These are phyloP conservation scores for Carex parvula DNA, from an alignment of 176 grass and related monocot species.

Conservation along the genomic window DNA sequence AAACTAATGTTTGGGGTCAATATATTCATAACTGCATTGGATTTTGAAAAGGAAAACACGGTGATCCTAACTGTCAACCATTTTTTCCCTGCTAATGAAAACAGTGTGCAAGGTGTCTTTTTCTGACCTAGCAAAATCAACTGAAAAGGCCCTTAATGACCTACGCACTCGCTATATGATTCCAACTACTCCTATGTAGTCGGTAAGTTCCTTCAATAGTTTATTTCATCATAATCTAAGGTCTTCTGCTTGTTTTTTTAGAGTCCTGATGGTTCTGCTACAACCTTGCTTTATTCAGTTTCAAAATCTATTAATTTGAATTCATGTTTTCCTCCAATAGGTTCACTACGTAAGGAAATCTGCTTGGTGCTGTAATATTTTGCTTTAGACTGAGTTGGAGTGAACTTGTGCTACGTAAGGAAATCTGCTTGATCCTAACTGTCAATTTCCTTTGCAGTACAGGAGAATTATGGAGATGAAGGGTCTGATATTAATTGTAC, in stretches of 20 bases:
- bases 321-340: neutral
- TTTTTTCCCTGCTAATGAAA: neutral
- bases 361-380: neutral
- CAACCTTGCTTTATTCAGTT: neutral
- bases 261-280: neutral
- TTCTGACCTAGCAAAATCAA: constrained; percentile 38
- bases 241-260: no score
- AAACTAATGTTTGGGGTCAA: neutral
- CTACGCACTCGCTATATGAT: constrained; percentile 34
- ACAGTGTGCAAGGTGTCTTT: constrained; percentile 42
- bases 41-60: neutral
- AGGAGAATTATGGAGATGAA: neutral
- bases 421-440: no score
- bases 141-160: constrained; percentile 38
- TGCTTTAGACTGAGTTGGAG: neutral
- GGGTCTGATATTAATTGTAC: neutral
- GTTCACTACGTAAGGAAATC: neutral
- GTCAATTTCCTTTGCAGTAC: neutral
- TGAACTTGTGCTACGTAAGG: no score
- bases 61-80: neutral
- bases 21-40: neutral
- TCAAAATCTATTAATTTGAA: neutral
- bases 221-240: neutral
- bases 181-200: constrained; percentile 16
- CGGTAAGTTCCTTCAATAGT: constrained; percentile 2